Percentiles rank a stretch among this genome's conserved stretches.
These are phyloP conservation scores for Apiospora malaysiana DNA, from an alignment of 2,329 filamentous ascomycete genomes.

Conservation along the genomic window DNA sequence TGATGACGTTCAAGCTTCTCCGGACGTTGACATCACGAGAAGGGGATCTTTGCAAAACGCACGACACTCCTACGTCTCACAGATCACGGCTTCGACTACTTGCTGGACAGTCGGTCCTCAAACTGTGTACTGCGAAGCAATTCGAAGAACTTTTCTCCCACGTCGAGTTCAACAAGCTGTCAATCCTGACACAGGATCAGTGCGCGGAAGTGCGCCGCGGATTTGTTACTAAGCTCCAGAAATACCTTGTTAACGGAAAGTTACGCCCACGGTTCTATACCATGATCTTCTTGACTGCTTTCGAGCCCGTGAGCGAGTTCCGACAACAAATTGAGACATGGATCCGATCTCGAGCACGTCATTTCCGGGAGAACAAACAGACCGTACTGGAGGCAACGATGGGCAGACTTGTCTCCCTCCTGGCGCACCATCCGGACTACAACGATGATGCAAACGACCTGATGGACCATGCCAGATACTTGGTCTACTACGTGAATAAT, in stretches of 20 bases:
- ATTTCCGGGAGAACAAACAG: conserved; percentile 64
- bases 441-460: conserved; percentile 69
- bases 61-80: conserved; percentile 78
- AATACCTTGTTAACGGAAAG: conserved; percentile 78
- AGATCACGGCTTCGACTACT: conserved; percentile 80
- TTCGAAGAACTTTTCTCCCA: conserved; percentile 79
- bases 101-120: conserved; percentile 81
- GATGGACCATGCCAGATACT: conserved; percentile 83
- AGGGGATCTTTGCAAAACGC: conserved; percentile 79
- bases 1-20: conserved; percentile 78
- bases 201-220: conserved; percentile 74
- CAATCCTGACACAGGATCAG: conserved; percentile 80
- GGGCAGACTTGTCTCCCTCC: conserved; percentile 80
- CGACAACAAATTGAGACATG: conserved; percentile 82
- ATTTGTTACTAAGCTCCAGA: conserved; percentile 87
- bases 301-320: conserved; percentile 79
- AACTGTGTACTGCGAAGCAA: conserved; percentile 77
- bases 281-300: conserved; percentile 87
- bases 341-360: conserved; percentile 80
- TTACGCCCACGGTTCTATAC: conserved; percentile 83
- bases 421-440: conserved; percentile 95
- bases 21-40: conserved; percentile 76
- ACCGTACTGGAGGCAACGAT: conserved; percentile 81
- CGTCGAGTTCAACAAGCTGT: conserved; percentile 79
- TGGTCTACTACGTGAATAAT: conserved; percentile 84